Evolutionary conservation across 345 rosid genomes (phyloP), one percentile per base, ranked within the genome.

Genomic region (Eucalyptus paniculata): DNA sequence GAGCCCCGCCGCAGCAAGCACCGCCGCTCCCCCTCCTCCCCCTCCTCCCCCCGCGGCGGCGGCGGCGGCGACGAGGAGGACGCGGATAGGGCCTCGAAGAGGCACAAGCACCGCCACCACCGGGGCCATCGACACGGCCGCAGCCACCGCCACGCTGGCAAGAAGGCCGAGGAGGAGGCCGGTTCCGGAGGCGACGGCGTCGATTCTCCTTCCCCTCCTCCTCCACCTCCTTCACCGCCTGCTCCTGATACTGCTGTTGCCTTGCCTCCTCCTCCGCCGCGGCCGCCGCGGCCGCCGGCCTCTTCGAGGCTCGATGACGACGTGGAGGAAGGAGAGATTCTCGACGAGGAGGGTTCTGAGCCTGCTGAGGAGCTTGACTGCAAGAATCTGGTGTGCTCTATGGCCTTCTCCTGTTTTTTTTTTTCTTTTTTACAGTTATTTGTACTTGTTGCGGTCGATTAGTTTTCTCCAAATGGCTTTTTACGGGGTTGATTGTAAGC

Each of bases 281-380:
- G 54, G 3, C 26, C 58, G 54, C 24, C 53, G 53, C 53, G 54
- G 80, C 80, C 44, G 15, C 9, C 83, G 13, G 14, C 82, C 44
- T 18, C 82, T 89, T 88, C 89, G 87, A 85, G 89, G 85, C 80
- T 89, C 88, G 97, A 93, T 89, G 96, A 97, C 86, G 99, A 97
- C 67, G 92, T 98, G 86, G 99, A 98, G 94, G 99, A 98, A 90
- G 99, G 99, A 50, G 99, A 98, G 94, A 98, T 98, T 93, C 95
- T 96, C 23, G 99, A 97, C 7, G 99, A 98, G 88, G 95, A 90
- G 10, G 92, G 45, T 32, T 89, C 86, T 67, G 67, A 10, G 32
- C 92, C 67, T 90, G 89, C 53, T 17, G 87, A 85, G 23, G 88
- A 90, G 83, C 2, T 37, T 37, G 82, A 72, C 44, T 72, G 40